These are phyloP conservation scores for Paraurostyla sp. DNA, from an alignment of 73 alveolate species.

Conservation along the genomic window DNA sequence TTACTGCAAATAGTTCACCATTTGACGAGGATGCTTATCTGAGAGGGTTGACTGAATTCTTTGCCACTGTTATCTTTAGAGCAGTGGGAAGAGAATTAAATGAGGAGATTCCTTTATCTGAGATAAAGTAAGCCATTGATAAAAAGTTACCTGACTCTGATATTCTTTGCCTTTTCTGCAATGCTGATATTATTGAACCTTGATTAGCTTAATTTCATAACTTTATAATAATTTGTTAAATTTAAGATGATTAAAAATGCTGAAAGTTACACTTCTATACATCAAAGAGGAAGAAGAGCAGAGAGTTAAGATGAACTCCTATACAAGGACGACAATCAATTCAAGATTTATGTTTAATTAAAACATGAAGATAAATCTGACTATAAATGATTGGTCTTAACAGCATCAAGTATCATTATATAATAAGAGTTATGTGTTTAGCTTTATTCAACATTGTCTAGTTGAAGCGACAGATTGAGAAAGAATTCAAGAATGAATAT, in stretches of 20 bases:
- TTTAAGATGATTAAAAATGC: conserved; percentile 12
- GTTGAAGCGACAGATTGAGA: conserved; percentile 18
- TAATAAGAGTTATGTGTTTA: neutral
- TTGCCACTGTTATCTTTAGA: conserved; percentile 26
- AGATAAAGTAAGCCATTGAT: conserved; percentile 23
- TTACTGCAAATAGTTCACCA: conserved; percentile 9
- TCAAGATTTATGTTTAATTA: conserved; percentile 9
- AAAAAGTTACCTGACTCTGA: conserved; percentile 40
- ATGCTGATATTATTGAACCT: neutral
- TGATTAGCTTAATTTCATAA: neutral
- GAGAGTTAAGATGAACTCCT: conserved; percentile 13
- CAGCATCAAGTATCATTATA: conserved; percentile 25
- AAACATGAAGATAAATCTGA: conserved; percentile 58
- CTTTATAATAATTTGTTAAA: neutral
- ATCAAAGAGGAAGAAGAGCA: conserved; percentile 1
- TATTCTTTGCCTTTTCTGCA: conserved; percentile 25
- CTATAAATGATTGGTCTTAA: conserved; percentile 18
- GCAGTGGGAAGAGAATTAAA: conserved; percentile 39
- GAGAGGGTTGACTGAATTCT: conserved; percentile 29
- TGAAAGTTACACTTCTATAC: neutral
- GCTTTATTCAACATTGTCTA: conserved; percentile 40
- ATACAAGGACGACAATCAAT: conserved; percentile 19
- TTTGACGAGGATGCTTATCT: conserved; percentile 2
- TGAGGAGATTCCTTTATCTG: conserved; percentile 50
- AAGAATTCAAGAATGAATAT: conserved; percentile 45